Percentiles rank a stretch among this genome's conserved stretches.
These are phyloP conservation scores for Fusarium sp. DNA, from an alignment of 2,329 filamentous ascomycete genomes.

Conservation along the genomic window DNA sequence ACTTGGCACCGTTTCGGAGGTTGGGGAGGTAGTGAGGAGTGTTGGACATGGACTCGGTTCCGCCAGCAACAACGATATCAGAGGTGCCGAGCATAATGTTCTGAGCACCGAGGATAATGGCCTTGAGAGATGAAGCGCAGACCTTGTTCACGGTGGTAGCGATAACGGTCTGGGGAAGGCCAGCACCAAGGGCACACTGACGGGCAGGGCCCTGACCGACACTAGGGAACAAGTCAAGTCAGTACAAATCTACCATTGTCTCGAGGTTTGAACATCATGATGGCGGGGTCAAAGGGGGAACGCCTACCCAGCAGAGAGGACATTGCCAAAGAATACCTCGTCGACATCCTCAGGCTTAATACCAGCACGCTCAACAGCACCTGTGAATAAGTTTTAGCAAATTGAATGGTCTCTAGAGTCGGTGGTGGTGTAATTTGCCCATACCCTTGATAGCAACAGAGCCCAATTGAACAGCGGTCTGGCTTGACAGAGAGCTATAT, in stretches of 20 bases:
- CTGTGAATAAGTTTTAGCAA: slow-evolving; percentile 54
- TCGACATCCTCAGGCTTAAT: slow-evolving; percentile 92
- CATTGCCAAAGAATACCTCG: slow-evolving; percentile 98
- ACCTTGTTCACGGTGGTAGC: slow-evolving; percentile 99
- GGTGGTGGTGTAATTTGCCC: slow-evolving; percentile 34
- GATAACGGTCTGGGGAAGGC: slow-evolving; percentile 82
- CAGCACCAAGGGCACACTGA: slow-evolving; percentile 91
- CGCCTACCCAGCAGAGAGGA: slow-evolving; percentile 90
- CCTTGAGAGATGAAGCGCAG: slow-evolving; percentile 95
- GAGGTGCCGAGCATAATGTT: slow-evolving; percentile 98
- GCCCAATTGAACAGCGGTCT: slow-evolving; percentile 88
- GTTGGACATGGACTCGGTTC: slow-evolving; percentile 99
- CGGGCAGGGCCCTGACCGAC: slow-evolving; percentile 96
- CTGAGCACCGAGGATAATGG: slow-evolving; percentile 93
- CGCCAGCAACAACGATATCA: slow-evolving; percentile 91
- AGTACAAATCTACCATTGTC: slow-evolving; percentile 18
- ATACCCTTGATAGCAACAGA: slow-evolving; percentile 92
- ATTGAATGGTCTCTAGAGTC: neutral
- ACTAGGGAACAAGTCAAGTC: slow-evolving; percentile 60
- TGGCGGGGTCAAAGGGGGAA: slow-evolving; percentile 14
- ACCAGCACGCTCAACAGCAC: slow-evolving; percentile 86
- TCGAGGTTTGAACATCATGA: slow-evolving; percentile 14
- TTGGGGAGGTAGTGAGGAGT: slow-evolving; percentile 93
- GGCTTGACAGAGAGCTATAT: slow-evolving; percentile 84
- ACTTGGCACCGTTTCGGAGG: slow-evolving; percentile 90